Evolutionary conservation across 805 yeast species (phyloP), one percentile per base, ranked within the genome.

Genomic region (Brettanomyces custersianus): DNA sequence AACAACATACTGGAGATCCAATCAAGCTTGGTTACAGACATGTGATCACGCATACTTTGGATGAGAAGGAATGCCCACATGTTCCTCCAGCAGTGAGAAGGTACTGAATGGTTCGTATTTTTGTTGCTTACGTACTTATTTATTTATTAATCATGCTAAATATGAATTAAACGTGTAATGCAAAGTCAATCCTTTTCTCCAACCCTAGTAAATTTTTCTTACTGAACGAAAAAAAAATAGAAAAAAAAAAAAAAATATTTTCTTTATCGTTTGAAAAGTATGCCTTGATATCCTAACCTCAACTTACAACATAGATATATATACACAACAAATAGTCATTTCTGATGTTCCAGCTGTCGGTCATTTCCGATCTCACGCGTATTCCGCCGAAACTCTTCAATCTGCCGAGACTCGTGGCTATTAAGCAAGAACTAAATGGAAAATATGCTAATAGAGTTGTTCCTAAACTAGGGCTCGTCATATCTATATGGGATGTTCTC

Each of bases 71-170:
- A 65, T 87, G 96, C 74, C 83, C 86, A 65, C 70, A 95, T 34
- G 96, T 90, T 45, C 97, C 97, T 47, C 97, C 97, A 40, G 92
- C 94, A 40, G 79, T 82, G 66, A 90, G 98, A 76, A 87, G 86
- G 43, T 90, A 90, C 63, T 30, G 12, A 30, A n/a, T 19, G 11
- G n/a, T 29, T 15, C 19, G 13, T 8, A 18, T 7, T 17, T n/a
- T 6, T 15, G 7, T 29, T 18, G 16, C n/a, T 28, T 28, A 19
- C 16, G 21, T 37, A 20, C 22, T 37, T 32, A 33, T 24, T 33
- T 24, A 17, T 33, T 33, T 10, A 10, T 33, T n/a, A 15, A 15
- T 8, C 9, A 9, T 22, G 11, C 25, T 22, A 22, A 22, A 22
- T 9, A 22, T n/a, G n/a, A n/a, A n/a, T n/a, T n/a, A n/a, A n/a